Conservation (phyloP, 257 asterid species). For the Penstemon newberryi region DNA sequence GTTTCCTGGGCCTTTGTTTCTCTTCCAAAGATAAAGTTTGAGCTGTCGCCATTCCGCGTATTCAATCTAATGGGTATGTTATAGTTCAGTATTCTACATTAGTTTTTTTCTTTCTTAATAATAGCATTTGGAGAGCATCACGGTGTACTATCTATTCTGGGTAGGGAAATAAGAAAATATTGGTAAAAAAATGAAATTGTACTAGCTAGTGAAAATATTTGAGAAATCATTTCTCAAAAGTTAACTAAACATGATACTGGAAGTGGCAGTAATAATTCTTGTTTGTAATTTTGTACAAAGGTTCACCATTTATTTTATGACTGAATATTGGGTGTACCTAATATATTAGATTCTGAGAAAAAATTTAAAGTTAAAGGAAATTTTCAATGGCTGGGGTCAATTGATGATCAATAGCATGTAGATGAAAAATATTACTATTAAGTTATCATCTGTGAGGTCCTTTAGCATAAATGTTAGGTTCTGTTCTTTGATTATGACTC, state of each 20-base stretch:
- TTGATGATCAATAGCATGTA: not conserved
- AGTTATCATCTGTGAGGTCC: conserved; percentile 5
- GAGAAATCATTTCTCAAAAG: conserved; percentile 5
- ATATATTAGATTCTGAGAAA: conserved; percentile 12
- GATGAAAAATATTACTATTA: conserved; percentile 3
- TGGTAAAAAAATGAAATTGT: conserved; percentile 6
- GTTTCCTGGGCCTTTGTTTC: conserved; percentile 99
- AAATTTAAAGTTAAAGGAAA: conserved; percentile 9
- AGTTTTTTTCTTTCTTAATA: conserved; percentile 19
- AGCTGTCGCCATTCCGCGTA: conserved; percentile 88
- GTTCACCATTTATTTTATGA: conserved; percentile 2
- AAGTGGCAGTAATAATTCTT: not conserved
- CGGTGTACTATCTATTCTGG: conserved; percentile 1
- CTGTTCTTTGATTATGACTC: not conserved
- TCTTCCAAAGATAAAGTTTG: conserved; percentile 93
- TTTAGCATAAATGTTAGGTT: conserved; percentile 1
- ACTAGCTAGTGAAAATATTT: conserved; percentile 13
- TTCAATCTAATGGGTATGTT: conserved; percentile 94
- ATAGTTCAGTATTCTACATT: conserved; percentile 9
- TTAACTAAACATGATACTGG: conserved; percentile 3
- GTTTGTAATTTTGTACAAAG: not conserved
- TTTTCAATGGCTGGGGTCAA: not conserved
- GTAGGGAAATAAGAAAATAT: conserved; percentile 20
- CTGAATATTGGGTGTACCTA: not conserved
- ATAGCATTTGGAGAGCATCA: conserved; percentile 23